A percentile compares a stretch with the other conserved stretches of the same genome.
Evolutionary conservation across 2,329 filamentous ascomycete genomes (phyloP).

Genomic region (Davidsoniella australis): DNA sequence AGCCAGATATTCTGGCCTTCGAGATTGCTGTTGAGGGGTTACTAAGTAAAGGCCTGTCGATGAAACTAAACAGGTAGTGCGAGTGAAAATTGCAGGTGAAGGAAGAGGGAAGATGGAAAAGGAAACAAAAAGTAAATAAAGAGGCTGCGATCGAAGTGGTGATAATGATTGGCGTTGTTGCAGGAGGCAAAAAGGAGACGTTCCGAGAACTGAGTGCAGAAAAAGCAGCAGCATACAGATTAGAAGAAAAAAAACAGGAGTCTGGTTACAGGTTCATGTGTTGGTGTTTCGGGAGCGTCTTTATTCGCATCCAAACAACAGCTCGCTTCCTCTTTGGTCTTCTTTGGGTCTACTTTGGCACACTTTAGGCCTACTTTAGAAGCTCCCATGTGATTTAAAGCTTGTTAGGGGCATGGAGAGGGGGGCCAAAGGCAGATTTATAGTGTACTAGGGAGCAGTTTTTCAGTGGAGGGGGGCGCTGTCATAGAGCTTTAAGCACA

Average conservation of each 20-base stretch:
- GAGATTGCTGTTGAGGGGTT: too few species aligned
- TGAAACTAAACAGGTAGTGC: not conserved
- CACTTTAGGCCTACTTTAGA: not conserved
- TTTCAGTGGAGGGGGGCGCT: too few species aligned
- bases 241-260: constrained; percentile 8
- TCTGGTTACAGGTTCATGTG: constrained; percentile 11
- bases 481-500: too few species aligned
- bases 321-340: not conserved
- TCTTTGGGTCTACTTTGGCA: not conserved
- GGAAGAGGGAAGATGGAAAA: not conserved
- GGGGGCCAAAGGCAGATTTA: not conserved
- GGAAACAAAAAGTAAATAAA: not conserved
- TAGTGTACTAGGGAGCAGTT: too few species aligned
- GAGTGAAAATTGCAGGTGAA: not conserved
- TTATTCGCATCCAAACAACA: not conserved
- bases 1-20: too few species aligned
- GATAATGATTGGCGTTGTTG: not conserved
- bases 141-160: not conserved
- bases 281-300: constrained; percentile 12
- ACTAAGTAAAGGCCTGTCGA: not conserved
- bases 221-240: constrained; percentile 2
- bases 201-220: not conserved
- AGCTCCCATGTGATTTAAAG: not conserved
- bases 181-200: not conserved
- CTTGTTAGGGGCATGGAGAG: not conserved